Conservation (phyloP, 306 rosid species). For the Mimosa pudica region DNA sequence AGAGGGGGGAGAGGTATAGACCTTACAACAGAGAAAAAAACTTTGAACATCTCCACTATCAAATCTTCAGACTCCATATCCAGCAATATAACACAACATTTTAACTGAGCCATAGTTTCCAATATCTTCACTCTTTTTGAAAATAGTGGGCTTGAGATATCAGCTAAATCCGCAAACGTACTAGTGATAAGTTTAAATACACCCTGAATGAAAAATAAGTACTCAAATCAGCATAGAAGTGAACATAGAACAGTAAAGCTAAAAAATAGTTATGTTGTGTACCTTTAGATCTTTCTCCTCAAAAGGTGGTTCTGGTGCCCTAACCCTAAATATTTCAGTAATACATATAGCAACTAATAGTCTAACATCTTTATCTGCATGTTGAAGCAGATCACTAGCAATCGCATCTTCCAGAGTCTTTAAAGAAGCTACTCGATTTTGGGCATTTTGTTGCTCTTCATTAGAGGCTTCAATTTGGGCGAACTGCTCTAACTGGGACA, state of each 20-base stretch:
- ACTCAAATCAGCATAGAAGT: conserved; percentile 21
- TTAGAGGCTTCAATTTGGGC: conserved; percentile 30
- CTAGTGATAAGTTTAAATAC: conserved; percentile 68
- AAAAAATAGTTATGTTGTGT: conserved; percentile 17
- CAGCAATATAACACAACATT: conserved; percentile 84
- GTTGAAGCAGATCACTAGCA: conserved; percentile 55
- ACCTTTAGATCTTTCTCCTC: conserved; percentile 74
- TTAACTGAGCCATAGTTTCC: conserved; percentile 73
- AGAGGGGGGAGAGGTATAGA: conserved; percentile 34
- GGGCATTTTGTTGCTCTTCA: conserved; percentile 44
- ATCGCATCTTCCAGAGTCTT: conserved; percentile 58
- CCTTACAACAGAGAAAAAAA: conserved; percentile 85
- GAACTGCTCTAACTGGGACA: conserved; percentile 71
- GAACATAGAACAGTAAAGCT: conserved; percentile 21
- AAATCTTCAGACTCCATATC: conserved; percentile 73
- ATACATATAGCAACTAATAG: conserved; percentile 76
- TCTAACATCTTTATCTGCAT: conserved; percentile 77
- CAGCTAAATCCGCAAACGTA: conserved; percentile 73
- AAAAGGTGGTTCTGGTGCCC: conserved; percentile 88
- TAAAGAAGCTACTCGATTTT: conserved; percentile 45
- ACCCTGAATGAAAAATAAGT: conserved; percentile 54
- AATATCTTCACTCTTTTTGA: conserved; percentile 78
- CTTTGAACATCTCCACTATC: conserved; percentile 71
- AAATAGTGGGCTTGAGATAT: conserved; percentile 62
- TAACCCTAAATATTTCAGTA: conserved; percentile 70